These are phyloP conservation scores for Aegilops speltoides DNA, from an alignment of 176 grass and related monocot species.

Conservation along the genomic window DNA sequence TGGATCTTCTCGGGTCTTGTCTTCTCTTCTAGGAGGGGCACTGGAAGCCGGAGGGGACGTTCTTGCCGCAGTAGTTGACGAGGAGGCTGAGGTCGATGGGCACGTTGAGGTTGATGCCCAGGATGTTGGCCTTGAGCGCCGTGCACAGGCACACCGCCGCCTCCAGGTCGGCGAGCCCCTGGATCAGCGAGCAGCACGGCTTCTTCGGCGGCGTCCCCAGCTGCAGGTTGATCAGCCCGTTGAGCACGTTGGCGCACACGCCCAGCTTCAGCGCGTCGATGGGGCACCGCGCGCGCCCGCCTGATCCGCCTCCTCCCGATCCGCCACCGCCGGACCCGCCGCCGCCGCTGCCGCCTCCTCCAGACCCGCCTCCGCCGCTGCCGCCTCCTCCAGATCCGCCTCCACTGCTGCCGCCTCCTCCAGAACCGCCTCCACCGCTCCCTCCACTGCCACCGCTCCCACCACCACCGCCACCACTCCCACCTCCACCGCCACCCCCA, in stretches of 20 bases:
- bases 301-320: background rate
- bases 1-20: too few relatives aligned
- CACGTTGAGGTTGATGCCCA: slow-evolving; percentile 71
- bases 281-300: slow-evolving; percentile 30
- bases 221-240: slow-evolving; percentile 60
- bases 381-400: fast-evolving
- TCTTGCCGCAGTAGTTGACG: slow-evolving; percentile 81
- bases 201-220: slow-evolving; percentile 59
- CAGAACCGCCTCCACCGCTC: background rate
- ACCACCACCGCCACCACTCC: background rate
- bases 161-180: slow-evolving; percentile 76
- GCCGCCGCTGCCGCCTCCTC: background rate
- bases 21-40: slow-evolving; percentile 19
- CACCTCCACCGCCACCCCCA: background rate
- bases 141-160: slow-evolving; percentile 78
- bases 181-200: slow-evolving; percentile 72
- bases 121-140: slow-evolving; percentile 55
- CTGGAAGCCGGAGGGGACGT: slow-evolving; percentile 66
- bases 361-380: fast-evolving
- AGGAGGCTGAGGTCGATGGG: slow-evolving; percentile 76
- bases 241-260: slow-evolving; percentile 75
- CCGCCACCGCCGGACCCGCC: background rate
- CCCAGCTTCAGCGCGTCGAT: slow-evolving; percentile 69
- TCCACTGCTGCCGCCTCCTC: background rate
- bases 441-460: background rate